Conservation (phyloP, 345 rosid genomes). For the Aegle marmelos region DNA sequence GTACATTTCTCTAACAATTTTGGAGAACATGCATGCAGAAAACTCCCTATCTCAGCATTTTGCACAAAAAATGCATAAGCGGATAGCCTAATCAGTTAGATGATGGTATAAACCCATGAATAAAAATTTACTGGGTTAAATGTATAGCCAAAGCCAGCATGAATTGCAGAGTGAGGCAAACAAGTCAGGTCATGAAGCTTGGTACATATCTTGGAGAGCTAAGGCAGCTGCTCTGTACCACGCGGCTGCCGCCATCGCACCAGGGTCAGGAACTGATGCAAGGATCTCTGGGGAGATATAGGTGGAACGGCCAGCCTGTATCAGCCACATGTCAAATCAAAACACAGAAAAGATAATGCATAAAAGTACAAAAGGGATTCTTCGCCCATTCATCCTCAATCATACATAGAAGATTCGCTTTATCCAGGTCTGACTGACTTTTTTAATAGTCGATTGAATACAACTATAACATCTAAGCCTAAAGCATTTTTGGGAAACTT, state of each 20-base stretch:
- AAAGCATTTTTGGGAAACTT: not conserved
- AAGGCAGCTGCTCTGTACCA: slow-evolving; percentile 95
- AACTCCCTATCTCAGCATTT: slow-evolving; percentile 51
- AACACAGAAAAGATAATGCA: not conserved
- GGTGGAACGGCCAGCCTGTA: slow-evolving; percentile 85
- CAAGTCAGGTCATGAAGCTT: slow-evolving; percentile 17
- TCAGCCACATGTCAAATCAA: slow-evolving; percentile 9
- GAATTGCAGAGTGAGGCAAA: not conserved
- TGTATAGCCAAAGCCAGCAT: slow-evolving; percentile 4
- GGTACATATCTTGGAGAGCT: slow-evolving; percentile 54
- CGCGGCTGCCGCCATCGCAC: slow-evolving; percentile 87
- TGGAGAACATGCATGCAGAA: not conserved
- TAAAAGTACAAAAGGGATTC: not conserved
- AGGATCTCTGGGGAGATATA: slow-evolving; percentile 63
- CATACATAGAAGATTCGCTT: not conserved
- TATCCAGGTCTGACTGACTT: not conserved
- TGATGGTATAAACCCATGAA: slow-evolving; percentile 5
- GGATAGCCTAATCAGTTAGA: slow-evolving; percentile 39
- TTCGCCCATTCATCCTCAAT: not conserved
- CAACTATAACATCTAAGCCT: not conserved
- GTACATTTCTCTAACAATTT: slow-evolving; percentile 7
- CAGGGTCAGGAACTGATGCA: slow-evolving; percentile 79
- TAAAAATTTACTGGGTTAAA: slow-evolving; percentile 13
- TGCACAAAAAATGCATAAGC: slow-evolving; percentile 41
- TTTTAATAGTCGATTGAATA: not conserved